A percentile compares a stretch with the other conserved stretches of the same genome.
These are phyloP conservation scores for Emmonsia crescens DNA, from an alignment of 2,329 filamentous ascomycete genomes.

Conservation along the genomic window DNA sequence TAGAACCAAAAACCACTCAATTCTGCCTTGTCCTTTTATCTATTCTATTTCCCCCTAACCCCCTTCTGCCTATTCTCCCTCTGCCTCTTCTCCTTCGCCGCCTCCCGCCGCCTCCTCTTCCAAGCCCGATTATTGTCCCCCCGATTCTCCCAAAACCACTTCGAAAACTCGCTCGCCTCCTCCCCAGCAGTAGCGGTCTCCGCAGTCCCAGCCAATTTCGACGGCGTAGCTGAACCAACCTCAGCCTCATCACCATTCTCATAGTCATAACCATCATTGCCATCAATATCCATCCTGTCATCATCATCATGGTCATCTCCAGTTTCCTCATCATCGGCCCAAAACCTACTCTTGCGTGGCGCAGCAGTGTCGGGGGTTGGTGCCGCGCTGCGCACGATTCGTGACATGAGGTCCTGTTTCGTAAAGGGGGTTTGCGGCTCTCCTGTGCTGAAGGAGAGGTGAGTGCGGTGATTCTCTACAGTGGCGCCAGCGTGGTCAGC, in stretches of 20 bases:
- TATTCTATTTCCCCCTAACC: conserved; percentile 9
- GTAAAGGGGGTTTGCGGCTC: conserved; percentile 74
- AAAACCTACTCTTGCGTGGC: conserved; percentile 38
- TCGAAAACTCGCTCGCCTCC: conserved; percentile 46
- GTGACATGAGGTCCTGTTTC: conserved; percentile 60
- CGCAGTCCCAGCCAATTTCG: background rate
- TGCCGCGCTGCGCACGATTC: conserved; percentile 66
- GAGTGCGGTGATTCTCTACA: conserved; percentile 4
- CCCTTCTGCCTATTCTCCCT: conserved; percentile 47
- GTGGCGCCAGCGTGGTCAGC: conserved; percentile 15
- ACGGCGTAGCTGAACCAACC: conserved; percentile 17
- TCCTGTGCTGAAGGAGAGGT: background rate
- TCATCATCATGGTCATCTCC: conserved; percentile 14
- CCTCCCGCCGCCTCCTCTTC: conserved; percentile 48
- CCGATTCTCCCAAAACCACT: conserved; percentile 50
- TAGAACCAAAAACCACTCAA: background rate
- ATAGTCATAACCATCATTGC: conserved; percentile 9
- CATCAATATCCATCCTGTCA: conserved; percentile 7
- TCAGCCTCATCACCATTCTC: conserved; percentile 10
- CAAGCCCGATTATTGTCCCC: conserved; percentile 41
- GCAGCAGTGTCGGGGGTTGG: conserved; percentile 91
- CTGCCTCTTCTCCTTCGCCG: conserved; percentile 49
- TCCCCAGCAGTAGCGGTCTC: conserved; percentile 12
- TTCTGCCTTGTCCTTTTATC: background rate
- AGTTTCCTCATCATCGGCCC: conserved; percentile 15